phyloP scores from a whole-genome alignment of 2,329 filamentous ascomycete species.

The Lecanicillium sp. region DNA sequence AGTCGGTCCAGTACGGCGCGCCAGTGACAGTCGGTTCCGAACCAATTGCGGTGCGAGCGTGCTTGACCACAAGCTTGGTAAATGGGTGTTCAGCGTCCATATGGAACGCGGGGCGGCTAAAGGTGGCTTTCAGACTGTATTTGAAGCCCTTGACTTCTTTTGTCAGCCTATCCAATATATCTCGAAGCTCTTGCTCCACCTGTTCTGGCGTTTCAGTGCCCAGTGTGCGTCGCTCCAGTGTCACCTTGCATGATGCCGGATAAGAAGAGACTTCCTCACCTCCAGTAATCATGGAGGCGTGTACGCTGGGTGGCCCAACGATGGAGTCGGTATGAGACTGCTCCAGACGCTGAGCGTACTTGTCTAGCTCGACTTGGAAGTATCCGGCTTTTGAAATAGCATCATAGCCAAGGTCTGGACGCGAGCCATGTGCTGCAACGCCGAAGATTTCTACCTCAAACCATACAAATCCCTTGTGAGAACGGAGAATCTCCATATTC shows the following conservation, averaged over 20 bases:
- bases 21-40: conserved; percentile 17
- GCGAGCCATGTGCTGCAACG: conserved; percentile 34
- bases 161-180: conserved; percentile 25
- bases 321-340: conserved; percentile 19
- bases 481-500: conserved; percentile 29
- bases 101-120: conserved; percentile 34
- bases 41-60: conserved; percentile 20
- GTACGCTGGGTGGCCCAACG: conserved; percentile 32
- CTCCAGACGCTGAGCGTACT: conserved; percentile 27
- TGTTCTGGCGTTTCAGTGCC: conserved; percentile 30
- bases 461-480: conserved; percentile 45
- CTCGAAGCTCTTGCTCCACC: conserved; percentile 28
- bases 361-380: conserved; percentile 37
- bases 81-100: conserved; percentile 33
- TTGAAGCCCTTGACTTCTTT: conserved; percentile 27
- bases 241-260: conserved; percentile 38
- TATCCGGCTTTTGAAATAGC: conserved; percentile 40
- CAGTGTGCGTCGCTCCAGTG: conserved; percentile 40
- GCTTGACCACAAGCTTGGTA: conserved; percentile 21
- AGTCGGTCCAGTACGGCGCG: conserved; percentile 41
- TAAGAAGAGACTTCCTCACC: conserved; percentile 46
- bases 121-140: conserved; percentile 30
- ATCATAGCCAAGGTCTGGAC: conserved; percentile 36
- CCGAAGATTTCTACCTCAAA: conserved; percentile 34
- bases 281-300: conserved; percentile 39